Evolutionary conservation across 2,329 filamentous ascomycete species (phyloP), one percentile per base, ranked within the genome.

Genomic region (Fusarium fracticaudum): DNA sequence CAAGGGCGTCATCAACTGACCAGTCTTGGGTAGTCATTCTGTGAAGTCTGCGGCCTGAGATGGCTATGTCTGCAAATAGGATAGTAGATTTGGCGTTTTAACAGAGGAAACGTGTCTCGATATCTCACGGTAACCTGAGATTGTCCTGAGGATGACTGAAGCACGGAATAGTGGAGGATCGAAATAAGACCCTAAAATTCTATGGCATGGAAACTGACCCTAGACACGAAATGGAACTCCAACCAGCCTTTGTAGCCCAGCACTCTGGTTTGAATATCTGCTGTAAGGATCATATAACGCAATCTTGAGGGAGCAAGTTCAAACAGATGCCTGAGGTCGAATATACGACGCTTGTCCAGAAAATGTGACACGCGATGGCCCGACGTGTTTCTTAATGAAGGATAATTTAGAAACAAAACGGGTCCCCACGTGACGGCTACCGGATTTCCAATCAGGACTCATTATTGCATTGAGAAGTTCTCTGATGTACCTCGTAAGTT

Each of bases 1-100:
- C 85, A 64, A 86, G 82, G 50, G 84, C 82, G 66, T 85, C 81
- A 64, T 82, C 77, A 63, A 82, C 73, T 48, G 64, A 53, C 64
- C 77, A 71, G 51, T 75, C 72, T 35, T 76, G 33, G 40, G 76
- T 55, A 37, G 70, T 59, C 79, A 81, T 81, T 60, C 47, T 69
- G 38, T 48, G 31, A 55, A 47, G 41, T 38, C n/a, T 60, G 37
- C 26, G 31, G 14, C 38, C 17, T 29, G 53, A 22, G 33, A 71
- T n/a, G 29, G 41, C 18, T 51, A 31, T 26, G 7, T 55, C 48
- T 40, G 51, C 24, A 31, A 43, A 33, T 9, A 24, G 33, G 31
- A 31, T 11, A 41, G 37, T 22, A 29, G 35, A 33, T 60, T 59
- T 53, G 38, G 11, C 43, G 37, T 45, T 24, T 54, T 10, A 57